Percentiles rank a stretch among this genome's conserved stretches.
phyloP scores from a whole-genome alignment of 805 yeast genomes.

The Candida cerambycidarum region DNA sequence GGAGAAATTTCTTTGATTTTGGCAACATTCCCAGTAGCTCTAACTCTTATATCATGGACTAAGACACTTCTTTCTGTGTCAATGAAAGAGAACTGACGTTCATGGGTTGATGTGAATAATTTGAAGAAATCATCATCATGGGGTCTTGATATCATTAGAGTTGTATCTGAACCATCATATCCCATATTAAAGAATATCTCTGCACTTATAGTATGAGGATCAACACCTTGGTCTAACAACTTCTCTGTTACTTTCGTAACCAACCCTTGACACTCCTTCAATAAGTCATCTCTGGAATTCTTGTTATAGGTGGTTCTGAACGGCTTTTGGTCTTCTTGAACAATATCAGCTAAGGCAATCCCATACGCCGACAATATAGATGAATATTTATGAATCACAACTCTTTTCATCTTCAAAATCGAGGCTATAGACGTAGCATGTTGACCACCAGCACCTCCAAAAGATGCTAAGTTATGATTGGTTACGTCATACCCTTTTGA shows the following conservation, averaged over 20 bases:
- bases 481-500: slow-evolving; percentile 27
- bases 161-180: slow-evolving; percentile 23
- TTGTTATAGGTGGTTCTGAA: slow-evolving; percentile 26
- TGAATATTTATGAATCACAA: slow-evolving; percentile 32
- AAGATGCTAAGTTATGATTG: slow-evolving; percentile 29
- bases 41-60: slow-evolving; percentile 70
- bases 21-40: slow-evolving; percentile 60
- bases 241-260: slow-evolving; percentile 9
- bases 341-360: slow-evolving; percentile 31
- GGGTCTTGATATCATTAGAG: slow-evolving; percentile 23
- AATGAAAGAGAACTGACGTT: slow-evolving; percentile 69
- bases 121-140: slow-evolving; percentile 30
- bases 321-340: slow-evolving; percentile 40
- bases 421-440: slow-evolving; percentile 25
- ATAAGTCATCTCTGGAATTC: slow-evolving; percentile 32
- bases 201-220: slow-evolving; percentile 7
- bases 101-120: slow-evolving; percentile 54
- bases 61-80: slow-evolving; percentile 54
- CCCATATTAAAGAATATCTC: slow-evolving; percentile 17
- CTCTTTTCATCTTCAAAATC: slow-evolving; percentile 25
- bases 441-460: slow-evolving; percentile 38
- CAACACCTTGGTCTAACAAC: slow-evolving; percentile 14
- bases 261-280: slow-evolving; percentile 11
- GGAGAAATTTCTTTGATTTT: slow-evolving; percentile 50
- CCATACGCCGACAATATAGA: slow-evolving; percentile 34